A percentile compares a stretch with the other conserved stretches of the same genome.
Conservation (phyloP, 2,329 filamentous ascomycete species). For the Colletotrichum camelliae region DNA sequence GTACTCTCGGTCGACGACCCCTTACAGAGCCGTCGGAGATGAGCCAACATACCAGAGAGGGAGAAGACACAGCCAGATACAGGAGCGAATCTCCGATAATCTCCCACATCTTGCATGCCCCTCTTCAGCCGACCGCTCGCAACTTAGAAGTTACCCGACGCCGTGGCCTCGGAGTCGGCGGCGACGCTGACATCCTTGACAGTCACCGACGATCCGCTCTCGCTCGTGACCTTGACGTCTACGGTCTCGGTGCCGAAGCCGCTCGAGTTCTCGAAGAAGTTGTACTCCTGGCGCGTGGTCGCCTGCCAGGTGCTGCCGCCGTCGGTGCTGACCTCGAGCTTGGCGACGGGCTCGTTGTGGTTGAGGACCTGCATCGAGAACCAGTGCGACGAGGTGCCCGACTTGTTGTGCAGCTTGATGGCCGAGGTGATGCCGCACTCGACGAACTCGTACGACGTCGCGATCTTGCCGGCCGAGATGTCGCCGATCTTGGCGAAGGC, state of each 20-base stretch:
- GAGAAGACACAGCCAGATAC: neutral
- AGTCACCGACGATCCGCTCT: slow-evolving; percentile 53
- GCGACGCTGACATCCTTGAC: slow-evolving; percentile 55
- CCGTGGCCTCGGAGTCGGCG: slow-evolving; percentile 32
- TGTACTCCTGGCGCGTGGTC: slow-evolving; percentile 60
- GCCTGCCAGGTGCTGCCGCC: slow-evolving; percentile 62
- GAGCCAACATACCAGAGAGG: neutral
- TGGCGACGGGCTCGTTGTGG: slow-evolving; percentile 59
- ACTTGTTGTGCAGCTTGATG: slow-evolving; percentile 49
- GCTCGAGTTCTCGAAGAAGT: slow-evolving; percentile 66
- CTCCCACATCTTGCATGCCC: neutral
- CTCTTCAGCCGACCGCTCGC: neutral
- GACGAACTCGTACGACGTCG: slow-evolving; percentile 40
- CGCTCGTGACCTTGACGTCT: slow-evolving; percentile 60
- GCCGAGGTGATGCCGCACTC: slow-evolving; percentile 47
- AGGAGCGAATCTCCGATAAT: neutral
- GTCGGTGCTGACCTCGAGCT: slow-evolving; percentile 66
- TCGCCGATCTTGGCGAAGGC: slow-evolving; percentile 44
- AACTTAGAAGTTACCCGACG: slow-evolving; percentile 35
- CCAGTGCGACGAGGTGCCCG: slow-evolving; percentile 47
- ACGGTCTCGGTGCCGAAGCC: slow-evolving; percentile 62
- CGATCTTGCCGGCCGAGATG: slow-evolving; percentile 38
- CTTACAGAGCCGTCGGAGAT: neutral
- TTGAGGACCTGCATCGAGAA: slow-evolving; percentile 65
- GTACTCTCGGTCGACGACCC: neutral